Conservation (phyloP, 768 basidiomycete species). For the Boletus tylopilopsis region DNA sequence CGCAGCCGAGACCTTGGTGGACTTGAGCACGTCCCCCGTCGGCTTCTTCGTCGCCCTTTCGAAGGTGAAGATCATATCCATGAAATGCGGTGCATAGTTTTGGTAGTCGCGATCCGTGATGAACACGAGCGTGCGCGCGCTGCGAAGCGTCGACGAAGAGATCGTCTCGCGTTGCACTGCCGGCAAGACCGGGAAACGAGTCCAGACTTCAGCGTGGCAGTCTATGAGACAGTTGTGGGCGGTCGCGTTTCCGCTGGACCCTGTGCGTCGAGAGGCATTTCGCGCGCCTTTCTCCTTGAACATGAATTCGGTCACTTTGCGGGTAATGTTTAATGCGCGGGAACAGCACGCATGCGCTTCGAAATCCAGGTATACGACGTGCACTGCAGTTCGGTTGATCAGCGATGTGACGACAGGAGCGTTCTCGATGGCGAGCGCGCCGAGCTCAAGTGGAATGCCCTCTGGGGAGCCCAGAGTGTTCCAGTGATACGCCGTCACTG, state of each 20-base stretch:
- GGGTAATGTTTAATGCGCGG: conserved; percentile 47
- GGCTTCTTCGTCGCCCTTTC: conserved; percentile 52
- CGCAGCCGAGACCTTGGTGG: conserved; percentile 33
- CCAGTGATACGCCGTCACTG: conserved; percentile 49
- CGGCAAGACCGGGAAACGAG: conserved; percentile 54
- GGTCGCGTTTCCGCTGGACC: conserved; percentile 10
- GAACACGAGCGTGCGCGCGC: conserved; percentile 38
- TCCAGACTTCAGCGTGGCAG: conserved; percentile 56
- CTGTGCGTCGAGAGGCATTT: conserved; percentile 6
- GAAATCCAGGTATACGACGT: conserved; percentile 41
- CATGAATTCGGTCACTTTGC: conserved; percentile 51
- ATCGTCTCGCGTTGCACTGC: conserved; percentile 48
- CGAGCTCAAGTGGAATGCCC: conserved; percentile 40
- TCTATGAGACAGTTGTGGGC: conserved; percentile 51
- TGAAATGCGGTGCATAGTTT: conserved; percentile 41
- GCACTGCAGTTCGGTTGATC: conserved; percentile 37
- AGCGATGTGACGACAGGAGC: conserved; percentile 42
- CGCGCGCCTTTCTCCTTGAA: conserved; percentile 43
- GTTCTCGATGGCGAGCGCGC: conserved; percentile 19
- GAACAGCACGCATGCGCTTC: conserved; percentile 36
- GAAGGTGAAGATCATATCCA: conserved; percentile 42
- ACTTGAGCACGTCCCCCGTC: conserved; percentile 40
- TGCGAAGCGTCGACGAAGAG: conserved; percentile 31
- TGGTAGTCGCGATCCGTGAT: conserved; percentile 37
- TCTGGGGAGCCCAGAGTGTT: conserved; percentile 49